These are phyloP conservation scores for Exophiala viscosa DNA, from an alignment of 2,329 filamentous ascomycete species.

Conservation along the genomic window DNA sequence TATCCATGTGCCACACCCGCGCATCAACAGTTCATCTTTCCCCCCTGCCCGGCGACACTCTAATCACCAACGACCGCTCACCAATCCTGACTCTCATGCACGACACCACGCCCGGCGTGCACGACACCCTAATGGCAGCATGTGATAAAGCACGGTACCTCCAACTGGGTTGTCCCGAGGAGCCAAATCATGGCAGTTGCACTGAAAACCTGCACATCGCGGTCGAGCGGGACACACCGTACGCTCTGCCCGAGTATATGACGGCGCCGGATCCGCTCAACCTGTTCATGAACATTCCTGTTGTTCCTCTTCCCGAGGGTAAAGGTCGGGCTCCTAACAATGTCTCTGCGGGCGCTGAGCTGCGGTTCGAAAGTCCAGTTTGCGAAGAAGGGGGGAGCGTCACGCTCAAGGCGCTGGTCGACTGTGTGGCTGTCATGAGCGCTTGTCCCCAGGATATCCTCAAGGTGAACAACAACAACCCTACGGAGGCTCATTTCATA, in stretches of 20 bases:
- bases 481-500: slow-evolving; percentile 32
- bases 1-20: slow-evolving; percentile 41
- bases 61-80: slow-evolving; percentile 37
- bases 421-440: slow-evolving; percentile 41
- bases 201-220: slow-evolving; percentile 38
- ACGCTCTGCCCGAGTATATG: slow-evolving; percentile 15
- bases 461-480: slow-evolving; percentile 37
- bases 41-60: slow-evolving; percentile 32
- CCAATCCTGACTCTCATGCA: slow-evolving; percentile 37
- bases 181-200: slow-evolving; percentile 39
- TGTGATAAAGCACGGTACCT: slow-evolving; percentile 40
- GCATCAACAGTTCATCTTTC: slow-evolving; percentile 33
- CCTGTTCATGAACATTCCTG: slow-evolving; percentile 44
- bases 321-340: slow-evolving; percentile 3
- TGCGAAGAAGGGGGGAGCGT: slow-evolving; percentile 37
- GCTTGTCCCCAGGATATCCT: slow-evolving; percentile 43
- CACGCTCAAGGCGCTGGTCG: slow-evolving; percentile 35
- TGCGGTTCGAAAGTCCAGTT: slow-evolving; percentile 35
- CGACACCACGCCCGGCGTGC: slow-evolving; percentile 39
- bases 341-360: slow-evolving; percentile 24
- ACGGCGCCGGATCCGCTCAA: slow-evolving; percentile 42
- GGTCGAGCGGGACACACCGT: slow-evolving; percentile 29
- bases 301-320: slow-evolving; percentile 12
- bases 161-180: slow-evolving; percentile 33
- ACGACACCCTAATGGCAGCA: slow-evolving; percentile 42